phyloP scores from a whole-genome alignment of 495 filamentous ascomycete genomes.

The Parmelia sp. region DNA sequence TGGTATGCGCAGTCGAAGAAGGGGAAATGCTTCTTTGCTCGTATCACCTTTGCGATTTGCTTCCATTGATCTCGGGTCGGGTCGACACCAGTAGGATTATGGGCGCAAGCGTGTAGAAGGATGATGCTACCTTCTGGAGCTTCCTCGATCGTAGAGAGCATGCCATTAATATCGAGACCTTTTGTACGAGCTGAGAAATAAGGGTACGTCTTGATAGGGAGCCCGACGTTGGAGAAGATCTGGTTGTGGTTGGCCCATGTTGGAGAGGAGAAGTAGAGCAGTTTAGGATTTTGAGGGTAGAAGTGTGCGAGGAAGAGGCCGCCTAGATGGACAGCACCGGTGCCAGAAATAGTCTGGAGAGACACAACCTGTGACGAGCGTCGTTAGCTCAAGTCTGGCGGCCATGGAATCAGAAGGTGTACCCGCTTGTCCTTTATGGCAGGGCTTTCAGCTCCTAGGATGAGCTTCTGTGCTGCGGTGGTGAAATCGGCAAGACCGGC shows the following conservation, averaged over 20 bases:
- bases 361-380: conserved; percentile 38
- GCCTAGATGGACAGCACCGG: conserved; percentile 53
- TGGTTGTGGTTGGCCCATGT: conserved; percentile 99
- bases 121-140: conserved; percentile 77
- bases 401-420: conserved; percentile 8
- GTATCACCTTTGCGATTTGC: conserved; percentile 70
- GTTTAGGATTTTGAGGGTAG: conserved; percentile 45
- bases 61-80: conserved; percentile 93
- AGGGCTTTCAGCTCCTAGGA: conserved; percentile 72
- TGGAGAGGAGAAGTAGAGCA: conserved; percentile 84
- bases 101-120: conserved; percentile 92
- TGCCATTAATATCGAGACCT: conserved; percentile 85
- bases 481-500: conserved; percentile 81
- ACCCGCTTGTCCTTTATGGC: conserved; percentile 80
- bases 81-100: conserved; percentile 98
- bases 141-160: conserved; percentile 58
- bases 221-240: conserved; percentile 87
- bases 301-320: conserved; percentile 52
- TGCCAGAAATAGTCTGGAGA: conserved; percentile 55
- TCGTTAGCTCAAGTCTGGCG: neutral
- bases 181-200: conserved; percentile 86
- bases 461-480: conserved; percentile 78
- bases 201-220: conserved; percentile 76
- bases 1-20: conserved; percentile 99
- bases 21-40: conserved; percentile 76